Percentiles rank a stretch among this genome's conserved stretches.
Conservation (phyloP, 2,329 filamentous ascomycete genomes). For the Fusarium piperis region DNA sequence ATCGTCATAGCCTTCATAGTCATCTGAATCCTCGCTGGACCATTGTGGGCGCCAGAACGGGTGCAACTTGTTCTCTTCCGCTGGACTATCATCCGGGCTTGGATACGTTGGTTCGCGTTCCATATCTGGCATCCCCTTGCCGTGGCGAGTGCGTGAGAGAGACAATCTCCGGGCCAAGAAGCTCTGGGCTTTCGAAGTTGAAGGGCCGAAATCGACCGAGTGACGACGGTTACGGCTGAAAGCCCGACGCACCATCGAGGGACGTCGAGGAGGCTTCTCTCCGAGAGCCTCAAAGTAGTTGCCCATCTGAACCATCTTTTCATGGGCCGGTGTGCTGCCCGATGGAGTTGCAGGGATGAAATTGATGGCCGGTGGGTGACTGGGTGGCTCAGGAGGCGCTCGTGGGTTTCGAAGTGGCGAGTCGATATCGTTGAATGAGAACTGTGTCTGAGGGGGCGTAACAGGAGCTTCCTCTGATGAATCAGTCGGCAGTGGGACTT, state of each 20-base stretch:
- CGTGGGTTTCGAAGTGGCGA: constrained; percentile 71
- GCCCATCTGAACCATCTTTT: constrained; percentile 62
- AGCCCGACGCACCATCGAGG: constrained; percentile 64
- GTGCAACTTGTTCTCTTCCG: constrained; percentile 66
- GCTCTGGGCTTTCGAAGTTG: constrained; percentile 51
- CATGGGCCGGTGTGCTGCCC: constrained; percentile 63
- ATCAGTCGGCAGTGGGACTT: constrained; percentile 47
- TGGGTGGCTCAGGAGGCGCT: constrained; percentile 64
- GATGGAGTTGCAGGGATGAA: constrained; percentile 73
- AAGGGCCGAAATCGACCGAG: constrained; percentile 54
- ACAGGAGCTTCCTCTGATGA: constrained; percentile 53
- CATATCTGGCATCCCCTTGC: constrained; percentile 42
- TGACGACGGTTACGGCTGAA: constrained; percentile 60
- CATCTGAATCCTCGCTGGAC: constrained; percentile 46
- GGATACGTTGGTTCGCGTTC: constrained; percentile 50
- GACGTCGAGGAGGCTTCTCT: constrained; percentile 56
- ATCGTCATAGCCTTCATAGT: constrained; percentile 44
- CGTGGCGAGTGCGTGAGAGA: constrained; percentile 55
- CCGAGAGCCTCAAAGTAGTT: constrained; percentile 62
- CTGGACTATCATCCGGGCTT: constrained; percentile 56
- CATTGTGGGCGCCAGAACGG: constrained; percentile 70
- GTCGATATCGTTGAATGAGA: constrained; percentile 64
- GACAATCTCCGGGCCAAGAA: constrained; percentile 64
- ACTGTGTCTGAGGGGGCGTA: constrained; percentile 63
- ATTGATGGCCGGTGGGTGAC: constrained; percentile 56